Evolutionary conservation across 768 basidiomycete species (phyloP).

Genomic region (Suillus subalutaceus): DNA sequence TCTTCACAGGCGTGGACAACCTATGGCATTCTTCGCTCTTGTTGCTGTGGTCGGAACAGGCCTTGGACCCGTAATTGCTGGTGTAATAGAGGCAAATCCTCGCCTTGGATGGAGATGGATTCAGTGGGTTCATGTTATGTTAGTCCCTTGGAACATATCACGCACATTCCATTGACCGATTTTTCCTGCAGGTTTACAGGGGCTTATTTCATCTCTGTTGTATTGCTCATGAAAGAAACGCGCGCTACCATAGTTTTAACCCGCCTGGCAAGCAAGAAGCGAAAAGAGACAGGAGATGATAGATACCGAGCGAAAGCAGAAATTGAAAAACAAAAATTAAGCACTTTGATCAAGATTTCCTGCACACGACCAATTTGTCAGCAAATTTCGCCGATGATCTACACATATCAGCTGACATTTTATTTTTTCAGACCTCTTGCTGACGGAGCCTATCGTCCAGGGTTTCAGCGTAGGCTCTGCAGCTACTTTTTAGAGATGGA

Average conservation of each 20-base stretch:
- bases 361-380: conserved; percentile 69
- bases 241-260: conserved; percentile 68
- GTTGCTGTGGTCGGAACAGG: conserved; percentile 60
- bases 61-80: conserved; percentile 59
- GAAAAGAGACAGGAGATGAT: conserved; percentile 65
- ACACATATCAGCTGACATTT: conserved; percentile 5
- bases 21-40: conserved; percentile 70
- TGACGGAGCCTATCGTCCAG: conserved; percentile 63
- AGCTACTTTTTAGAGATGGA: not conserved
- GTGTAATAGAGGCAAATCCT: conserved; percentile 61
- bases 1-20: conserved; percentile 42
- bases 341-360: conserved; percentile 62
- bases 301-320: conserved; percentile 67
- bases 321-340: conserved; percentile 56
- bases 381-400: conserved; percentile 26
- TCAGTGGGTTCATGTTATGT: conserved; percentile 75
- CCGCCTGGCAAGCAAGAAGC: conserved; percentile 56
- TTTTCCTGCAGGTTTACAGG: conserved; percentile 47
- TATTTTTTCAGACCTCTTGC: conserved; percentile 10
- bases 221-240: conserved; percentile 68
- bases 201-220: conserved; percentile 48
- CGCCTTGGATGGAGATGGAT: conserved; percentile 76
- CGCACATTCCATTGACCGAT: not conserved
- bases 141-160: conserved; percentile 10
- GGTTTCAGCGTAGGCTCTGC: conserved; percentile 60